Base-by-base conservation (phyloP, 345 rosid species). In the Laguncularia racemosa region DNA sequence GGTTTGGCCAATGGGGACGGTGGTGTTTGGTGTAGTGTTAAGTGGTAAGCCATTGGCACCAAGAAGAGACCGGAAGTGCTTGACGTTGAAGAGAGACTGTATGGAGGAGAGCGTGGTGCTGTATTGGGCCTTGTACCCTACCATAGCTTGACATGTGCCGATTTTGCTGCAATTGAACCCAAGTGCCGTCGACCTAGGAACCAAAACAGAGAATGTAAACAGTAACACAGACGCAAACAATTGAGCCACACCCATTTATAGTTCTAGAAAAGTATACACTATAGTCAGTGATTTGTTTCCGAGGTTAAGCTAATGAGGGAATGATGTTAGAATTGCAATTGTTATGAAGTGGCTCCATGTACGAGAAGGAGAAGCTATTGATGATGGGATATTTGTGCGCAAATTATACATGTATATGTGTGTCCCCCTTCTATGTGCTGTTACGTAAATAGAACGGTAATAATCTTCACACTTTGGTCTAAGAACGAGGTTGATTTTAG, bases 21-120 rank as follows among this genome's bases (percentile, higher is more conserved):
- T 13, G 54, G 52, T 3, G 50, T 13, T 23, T 44, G 67, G 62
- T 15, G 40, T 12, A n/a, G 86, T 78, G 46, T 73, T 48, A 57
- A 52, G 70, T 14, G 78, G 71, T 53, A 80, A 75, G 66, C 62
- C 58, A 71, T 87, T 87, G 46, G 81, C 89, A 55, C 71, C 91
- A 55, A 87, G 71, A 61, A 87, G 67, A 21, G 79, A 69, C 17
- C 40, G 62, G 55, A 76, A 67, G 52, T 68, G 55, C 59, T 44
- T 60, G 59, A 87, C 66, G 26, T 71, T 60, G 74, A 87, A 87
- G 56, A 80, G 83, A 59, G 74, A 23, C 43, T 73, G 71, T 53
- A 87, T 73, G 28, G 52, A 57, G 62, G 48, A 38, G 20, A 78
- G 51, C 53, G 84, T 70, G 57, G 91, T 80, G 51, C 69, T 49